phyloP scores from a whole-genome alignment of 306 rosid genomes.

The Glycine soja region DNA sequence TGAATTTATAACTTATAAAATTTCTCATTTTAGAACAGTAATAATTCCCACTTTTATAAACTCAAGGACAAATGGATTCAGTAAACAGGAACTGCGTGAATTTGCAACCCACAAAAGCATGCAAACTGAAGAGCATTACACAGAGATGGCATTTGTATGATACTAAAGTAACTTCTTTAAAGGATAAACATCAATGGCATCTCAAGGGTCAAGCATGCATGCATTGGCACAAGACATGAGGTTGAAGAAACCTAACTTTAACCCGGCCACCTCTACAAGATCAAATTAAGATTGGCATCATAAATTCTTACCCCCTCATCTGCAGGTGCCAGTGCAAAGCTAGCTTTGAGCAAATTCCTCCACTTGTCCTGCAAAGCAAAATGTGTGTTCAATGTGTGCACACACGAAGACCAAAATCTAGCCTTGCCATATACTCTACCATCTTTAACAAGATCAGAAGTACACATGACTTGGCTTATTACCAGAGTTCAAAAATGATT shows the following conservation, averaged over 20 bases:
- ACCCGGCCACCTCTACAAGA: too few species aligned
- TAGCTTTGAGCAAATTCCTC: conserved; percentile 97
- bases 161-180: background rate
- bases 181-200: too few species aligned
- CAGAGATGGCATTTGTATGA: background rate
- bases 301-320: conserved; percentile 79
- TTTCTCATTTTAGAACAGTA: background rate
- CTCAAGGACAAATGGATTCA: background rate
- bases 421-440: background rate
- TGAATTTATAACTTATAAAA: conserved; percentile 2
- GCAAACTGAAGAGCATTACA: background rate
- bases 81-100: background rate
- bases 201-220: conserved; percentile 8
- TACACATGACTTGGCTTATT: conserved; percentile 8
- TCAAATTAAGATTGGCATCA: background rate
- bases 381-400: conserved; percentile 31
- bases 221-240: background rate
- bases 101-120: background rate
- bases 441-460: conserved; percentile 35
- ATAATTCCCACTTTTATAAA: background rate
- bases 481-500: conserved; percentile 23
- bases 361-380: conserved; percentile 87
- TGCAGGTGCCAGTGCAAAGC: conserved; percentile 68
- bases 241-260: conserved; percentile 30
- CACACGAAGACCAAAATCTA: conserved; percentile 1